Conservation (phyloP, 352 stramenopile genomes). For the Phytophthora kernoviae region DNA sequence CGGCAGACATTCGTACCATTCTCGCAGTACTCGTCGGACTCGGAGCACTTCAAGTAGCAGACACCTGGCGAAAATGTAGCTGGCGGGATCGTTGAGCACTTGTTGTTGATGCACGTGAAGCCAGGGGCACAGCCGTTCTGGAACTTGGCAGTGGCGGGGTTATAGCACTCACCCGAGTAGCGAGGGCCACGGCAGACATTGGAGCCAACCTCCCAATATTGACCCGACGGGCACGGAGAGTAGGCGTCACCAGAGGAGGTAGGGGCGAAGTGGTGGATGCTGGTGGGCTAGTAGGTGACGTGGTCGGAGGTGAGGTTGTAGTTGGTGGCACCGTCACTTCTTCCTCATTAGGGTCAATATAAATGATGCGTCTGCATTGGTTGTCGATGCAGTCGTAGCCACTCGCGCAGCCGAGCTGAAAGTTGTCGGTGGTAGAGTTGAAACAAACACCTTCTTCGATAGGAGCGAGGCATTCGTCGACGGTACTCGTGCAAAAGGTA, state of each 20-base stretch:
- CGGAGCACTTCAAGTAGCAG: constrained; percentile 31
- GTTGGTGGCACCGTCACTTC: not conserved
- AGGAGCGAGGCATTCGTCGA: constrained; percentile 18
- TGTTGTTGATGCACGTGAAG: constrained; percentile 36
- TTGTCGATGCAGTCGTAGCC: constrained; percentile 35
- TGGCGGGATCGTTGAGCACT: constrained; percentile 27
- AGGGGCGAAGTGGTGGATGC: not conserved
- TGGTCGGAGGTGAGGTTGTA: not conserved
- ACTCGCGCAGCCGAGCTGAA: not conserved
- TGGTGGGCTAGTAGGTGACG: not conserved
- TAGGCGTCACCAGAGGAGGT: constrained; percentile 2
- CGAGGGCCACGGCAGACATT: constrained; percentile 24
- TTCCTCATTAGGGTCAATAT: too few species aligned
- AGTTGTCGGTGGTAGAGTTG: constrained; percentile 23
- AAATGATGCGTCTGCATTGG: constrained; percentile 32
- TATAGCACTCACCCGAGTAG: constrained; percentile 32
- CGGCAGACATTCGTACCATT: constrained; percentile 31
- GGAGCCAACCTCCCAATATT: constrained; percentile 26
- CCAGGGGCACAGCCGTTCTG: constrained; percentile 33
- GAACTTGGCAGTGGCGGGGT: constrained; percentile 29
- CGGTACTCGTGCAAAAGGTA: constrained; percentile 22
- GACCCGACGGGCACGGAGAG: constrained; percentile 21
- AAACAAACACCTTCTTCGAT: constrained; percentile 15
- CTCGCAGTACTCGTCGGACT: constrained; percentile 36
- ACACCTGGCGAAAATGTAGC: constrained; percentile 17